Conservation (phyloP, 1,284 basidiomycete genomes). For the Kwoniella shivajii region DNA sequence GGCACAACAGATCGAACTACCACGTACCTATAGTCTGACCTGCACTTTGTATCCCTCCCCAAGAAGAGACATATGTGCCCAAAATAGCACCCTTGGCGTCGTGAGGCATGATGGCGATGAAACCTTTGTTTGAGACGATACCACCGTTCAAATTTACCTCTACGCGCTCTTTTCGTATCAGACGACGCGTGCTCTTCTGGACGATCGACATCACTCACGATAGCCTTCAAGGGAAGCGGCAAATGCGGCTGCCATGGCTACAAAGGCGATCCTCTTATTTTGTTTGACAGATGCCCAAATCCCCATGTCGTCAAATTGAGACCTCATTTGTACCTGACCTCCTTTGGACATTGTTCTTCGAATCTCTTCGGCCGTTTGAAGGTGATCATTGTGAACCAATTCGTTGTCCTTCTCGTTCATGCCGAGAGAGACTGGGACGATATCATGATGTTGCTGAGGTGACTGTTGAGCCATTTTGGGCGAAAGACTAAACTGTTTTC, state of each 20-base stretch:
- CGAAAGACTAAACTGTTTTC: too few relatives aligned
- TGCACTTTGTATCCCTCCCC: slow-evolving; percentile 31
- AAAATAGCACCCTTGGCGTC: slow-evolving; percentile 13
- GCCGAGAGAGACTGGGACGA: slow-evolving; percentile 9
- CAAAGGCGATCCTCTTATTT: slow-evolving; percentile 17
- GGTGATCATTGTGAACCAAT: slow-evolving; percentile 10
- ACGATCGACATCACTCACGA: too few relatives aligned
- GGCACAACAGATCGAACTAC: neutral
- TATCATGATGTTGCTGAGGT: slow-evolving; percentile 1
- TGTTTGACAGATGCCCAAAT: slow-evolving; percentile 18
- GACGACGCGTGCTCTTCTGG: too few relatives aligned
- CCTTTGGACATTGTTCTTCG: slow-evolving; percentile 12
- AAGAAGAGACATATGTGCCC: slow-evolving; percentile 30
- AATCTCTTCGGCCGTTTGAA: slow-evolving; percentile 19
- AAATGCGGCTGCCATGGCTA: slow-evolving; percentile 32
- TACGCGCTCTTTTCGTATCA: too few relatives aligned
- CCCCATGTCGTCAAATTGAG: slow-evolving; percentile 19
- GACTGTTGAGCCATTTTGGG: neutral
- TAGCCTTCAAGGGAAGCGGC: slow-evolving; percentile 29
- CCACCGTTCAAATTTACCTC: slow-evolving; percentile 35
- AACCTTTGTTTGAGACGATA: slow-evolving; percentile 39
- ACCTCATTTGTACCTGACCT: slow-evolving; percentile 21
- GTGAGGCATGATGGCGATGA: slow-evolving; percentile 23
- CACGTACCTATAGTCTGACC: slow-evolving; percentile 24
- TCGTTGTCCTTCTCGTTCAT: slow-evolving; percentile 20